Percentiles rank a stretch among this genome's conserved stretches.
Evolutionary conservation across 306 rosid species (phyloP).

Genomic region (Prunus kanzakura): DNA sequence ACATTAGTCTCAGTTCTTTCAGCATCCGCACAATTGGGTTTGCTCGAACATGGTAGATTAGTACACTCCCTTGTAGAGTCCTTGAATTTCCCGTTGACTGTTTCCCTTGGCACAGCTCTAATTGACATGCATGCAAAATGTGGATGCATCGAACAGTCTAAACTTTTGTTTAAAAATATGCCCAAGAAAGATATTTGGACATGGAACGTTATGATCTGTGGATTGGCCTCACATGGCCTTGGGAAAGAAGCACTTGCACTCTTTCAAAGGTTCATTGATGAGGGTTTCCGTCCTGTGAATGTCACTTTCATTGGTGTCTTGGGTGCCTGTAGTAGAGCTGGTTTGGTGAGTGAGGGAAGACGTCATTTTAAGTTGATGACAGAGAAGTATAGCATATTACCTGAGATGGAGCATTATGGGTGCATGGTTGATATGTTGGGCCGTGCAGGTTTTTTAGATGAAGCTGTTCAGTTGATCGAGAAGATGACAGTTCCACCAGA

Average conservation of each 20-base stretch:
- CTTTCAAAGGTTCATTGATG: conserved; percentile 43
- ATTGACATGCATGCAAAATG: conserved; percentile 89
- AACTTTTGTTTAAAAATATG: conserved; percentile 48
- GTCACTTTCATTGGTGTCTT: conserved; percentile 71
- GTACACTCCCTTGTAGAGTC: conserved; percentile 52
- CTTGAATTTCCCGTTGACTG: conserved; percentile 41
- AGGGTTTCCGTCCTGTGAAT: conserved; percentile 53
- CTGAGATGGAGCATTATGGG: conserved; percentile 88
- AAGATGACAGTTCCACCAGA: conserved; percentile 51
- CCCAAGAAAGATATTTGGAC: conserved; percentile 54
- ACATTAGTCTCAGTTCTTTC: conserved; percentile 53
- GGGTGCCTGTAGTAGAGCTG: conserved; percentile 73
- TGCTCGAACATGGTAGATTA: conserved; percentile 53
- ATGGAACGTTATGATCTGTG: conserved; percentile 83
- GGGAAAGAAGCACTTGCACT: conserved; percentile 51
- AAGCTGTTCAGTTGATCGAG: conserved; percentile 52
- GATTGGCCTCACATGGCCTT: conserved; percentile 64
- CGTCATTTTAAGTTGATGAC: conserved; percentile 58
- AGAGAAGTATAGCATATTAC: conserved; percentile 44
- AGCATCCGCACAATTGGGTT: conserved; percentile 61
- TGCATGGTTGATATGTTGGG: conserved; percentile 84
- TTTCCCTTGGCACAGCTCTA: conserved; percentile 56
- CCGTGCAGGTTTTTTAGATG: conserved; percentile 61
- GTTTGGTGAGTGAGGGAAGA: conserved; percentile 59
- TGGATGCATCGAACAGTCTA: conserved; percentile 65